Percentiles rank a stretch among this genome's conserved stretches.
phyloP scores from a whole-genome alignment of 2,329 filamentous ascomycete species.

The Calycina marina region DNA sequence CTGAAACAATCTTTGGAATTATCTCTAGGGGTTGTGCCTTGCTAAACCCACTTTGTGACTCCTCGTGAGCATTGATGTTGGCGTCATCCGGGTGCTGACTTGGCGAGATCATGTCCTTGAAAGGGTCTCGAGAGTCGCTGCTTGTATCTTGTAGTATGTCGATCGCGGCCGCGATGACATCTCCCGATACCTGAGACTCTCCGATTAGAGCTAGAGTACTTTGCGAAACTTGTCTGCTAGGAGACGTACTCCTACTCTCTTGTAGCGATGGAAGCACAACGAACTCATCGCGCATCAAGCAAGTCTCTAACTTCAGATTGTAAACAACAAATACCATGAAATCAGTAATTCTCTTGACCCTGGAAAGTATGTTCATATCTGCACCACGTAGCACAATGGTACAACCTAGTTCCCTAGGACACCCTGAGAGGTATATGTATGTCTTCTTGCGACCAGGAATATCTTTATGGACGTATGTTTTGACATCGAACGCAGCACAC shows the following conservation, averaged over 20 bases:
- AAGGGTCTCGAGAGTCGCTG: constrained; percentile 4
- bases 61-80: background rate
- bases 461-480: constrained; percentile 76
- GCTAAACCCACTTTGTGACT: constrained; percentile 1
- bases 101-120: too few species aligned
- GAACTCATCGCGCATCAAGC: constrained; percentile 83
- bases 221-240: constrained; percentile 21
- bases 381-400: constrained; percentile 85
- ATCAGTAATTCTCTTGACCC: constrained; percentile 85
- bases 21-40: constrained; percentile 3
- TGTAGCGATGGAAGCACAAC: constrained; percentile 60
- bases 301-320: constrained; percentile 91
- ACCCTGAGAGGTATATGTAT: constrained; percentile 89
- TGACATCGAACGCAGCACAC: constrained; percentile 83
- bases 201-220: constrained; percentile 3
- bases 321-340: constrained; percentile 99
- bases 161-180: constrained; percentile 13
- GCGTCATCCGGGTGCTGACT: constrained; percentile 1
- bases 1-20: constrained; percentile 17
- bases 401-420: constrained; percentile 77
- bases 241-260: constrained; percentile 30
- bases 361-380: constrained; percentile 52
- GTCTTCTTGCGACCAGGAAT: constrained; percentile 71
- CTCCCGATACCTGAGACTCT: constrained; percentile 4
- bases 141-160: constrained; percentile 15